Evolutionary conservation across 2,329 filamentous ascomycete species (phyloP).

Genomic region (Venturiaceae sp.): DNA sequence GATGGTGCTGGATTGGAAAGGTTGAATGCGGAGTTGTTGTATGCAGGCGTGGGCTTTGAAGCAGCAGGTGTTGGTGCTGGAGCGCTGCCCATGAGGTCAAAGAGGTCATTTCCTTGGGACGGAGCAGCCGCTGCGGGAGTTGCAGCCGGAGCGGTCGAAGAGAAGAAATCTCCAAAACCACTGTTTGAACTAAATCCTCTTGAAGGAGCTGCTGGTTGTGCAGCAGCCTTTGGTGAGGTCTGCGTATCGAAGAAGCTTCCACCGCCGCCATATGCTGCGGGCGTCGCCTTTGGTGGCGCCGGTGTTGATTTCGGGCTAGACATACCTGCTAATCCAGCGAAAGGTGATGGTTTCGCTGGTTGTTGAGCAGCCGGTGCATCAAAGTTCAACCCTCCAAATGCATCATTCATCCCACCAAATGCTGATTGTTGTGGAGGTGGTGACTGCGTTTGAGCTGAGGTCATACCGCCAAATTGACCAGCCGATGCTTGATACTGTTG

Average conservation of each 20-base stretch:
- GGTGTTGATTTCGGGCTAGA: slow-evolving; percentile 10
- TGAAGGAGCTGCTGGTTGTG: slow-evolving; percentile 36
- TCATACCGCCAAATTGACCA: slow-evolving; percentile 34
- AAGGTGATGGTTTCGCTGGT: slow-evolving; percentile 49
- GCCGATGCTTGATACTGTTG: slow-evolving; percentile 47
- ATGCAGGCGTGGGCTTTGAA: slow-evolving; percentile 19
- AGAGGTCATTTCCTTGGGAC: slow-evolving; percentile 53
- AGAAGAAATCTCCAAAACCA: slow-evolving; percentile 52
- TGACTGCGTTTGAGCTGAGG: slow-evolving; percentile 32
- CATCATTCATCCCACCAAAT: slow-evolving; percentile 66
- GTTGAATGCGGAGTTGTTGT: slow-evolving; percentile 68
- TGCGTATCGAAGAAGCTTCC: slow-evolving; percentile 81
- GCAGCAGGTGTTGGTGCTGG: slow-evolving; percentile 24
- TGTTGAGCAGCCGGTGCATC: slow-evolving; percentile 33
- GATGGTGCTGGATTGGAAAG: slow-evolving; percentile 46
- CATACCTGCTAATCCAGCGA: slow-evolving; percentile 50
- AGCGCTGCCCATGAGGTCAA: slow-evolving; percentile 56
- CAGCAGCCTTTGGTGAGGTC: slow-evolving; percentile 34
- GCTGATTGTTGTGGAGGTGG: slow-evolving; percentile 26
- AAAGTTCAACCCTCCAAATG: slow-evolving; percentile 65
- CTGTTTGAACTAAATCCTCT: slow-evolving; percentile 46
- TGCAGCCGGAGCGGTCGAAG: slow-evolving; percentile 47
- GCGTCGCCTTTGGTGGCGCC: slow-evolving; percentile 27
- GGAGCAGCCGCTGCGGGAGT: slow-evolving; percentile 27
- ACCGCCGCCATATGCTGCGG: slow-evolving; percentile 47